Percentiles rank a stretch among this genome's conserved stretches.
Evolutionary conservation across 352 stramenopile species (phyloP).

Genomic region (Pythium pyrilobum): DNA sequence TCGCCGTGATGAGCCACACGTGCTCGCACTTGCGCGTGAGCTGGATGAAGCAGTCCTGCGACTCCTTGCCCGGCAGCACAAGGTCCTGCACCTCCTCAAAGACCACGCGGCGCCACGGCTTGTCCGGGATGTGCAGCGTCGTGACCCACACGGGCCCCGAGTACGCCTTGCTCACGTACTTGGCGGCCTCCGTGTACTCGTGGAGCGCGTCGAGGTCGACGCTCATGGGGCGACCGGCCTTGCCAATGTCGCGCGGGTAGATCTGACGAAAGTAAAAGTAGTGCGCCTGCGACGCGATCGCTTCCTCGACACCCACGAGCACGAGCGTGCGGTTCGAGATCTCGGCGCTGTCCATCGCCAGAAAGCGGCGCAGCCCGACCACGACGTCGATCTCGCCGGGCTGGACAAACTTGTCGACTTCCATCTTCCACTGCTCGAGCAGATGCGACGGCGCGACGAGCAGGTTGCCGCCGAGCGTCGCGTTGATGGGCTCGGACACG

Average conservation of each 20-base stretch:
- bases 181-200: slow-evolving; percentile 68
- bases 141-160: slow-evolving; percentile 65
- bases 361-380: slow-evolving; percentile 50
- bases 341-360: slow-evolving; percentile 30
- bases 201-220: slow-evolving; percentile 40
- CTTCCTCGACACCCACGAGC: slow-evolving; percentile 72
- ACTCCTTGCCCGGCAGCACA: slow-evolving; percentile 59
- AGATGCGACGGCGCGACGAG: slow-evolving; percentile 76
- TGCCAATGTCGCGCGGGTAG: slow-evolving; percentile 37
- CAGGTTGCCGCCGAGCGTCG: slow-evolving; percentile 46
- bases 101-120: slow-evolving; percentile 71
- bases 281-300: slow-evolving; percentile 48
- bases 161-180: slow-evolving; percentile 82
- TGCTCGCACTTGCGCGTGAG: slow-evolving; percentile 69
- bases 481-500: slow-evolving; percentile 51
- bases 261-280: slow-evolving; percentile 63
- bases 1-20: slow-evolving; percentile 84
- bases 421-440: slow-evolving; percentile 72
- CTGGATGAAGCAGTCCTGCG: slow-evolving; percentile 82
- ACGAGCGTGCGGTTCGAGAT: slow-evolving; percentile 81
- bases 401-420: slow-evolving; percentile 75
- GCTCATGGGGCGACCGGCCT: slow-evolving; percentile 27
- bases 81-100: slow-evolving; percentile 88
- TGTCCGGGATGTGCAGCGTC: slow-evolving; percentile 51
- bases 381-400: slow-evolving; percentile 67